A percentile compares a stretch with the other conserved stretches of the same genome.
Conservation (phyloP, 148 eudicot genomes). For the Bassia scoparia region DNA sequence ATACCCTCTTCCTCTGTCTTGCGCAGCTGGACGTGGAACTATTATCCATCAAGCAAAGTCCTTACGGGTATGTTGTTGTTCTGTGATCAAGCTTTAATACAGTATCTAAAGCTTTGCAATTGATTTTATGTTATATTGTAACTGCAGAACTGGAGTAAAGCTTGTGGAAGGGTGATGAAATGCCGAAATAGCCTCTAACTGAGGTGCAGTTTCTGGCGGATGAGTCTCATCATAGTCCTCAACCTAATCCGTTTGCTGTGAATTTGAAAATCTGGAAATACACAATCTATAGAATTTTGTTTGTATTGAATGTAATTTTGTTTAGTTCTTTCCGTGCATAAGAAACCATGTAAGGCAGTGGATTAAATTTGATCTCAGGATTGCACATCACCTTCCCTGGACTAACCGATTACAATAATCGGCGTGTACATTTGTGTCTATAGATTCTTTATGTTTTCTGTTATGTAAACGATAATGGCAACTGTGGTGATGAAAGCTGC, state of each 20-base stretch:
- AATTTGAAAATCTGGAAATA: background rate
- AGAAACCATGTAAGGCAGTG: too few relatives aligned
- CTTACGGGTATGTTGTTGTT: slow-evolving; percentile 54
- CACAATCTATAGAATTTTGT: too few relatives aligned
- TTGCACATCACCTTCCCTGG: too few relatives aligned
- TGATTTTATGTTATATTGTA: background rate
- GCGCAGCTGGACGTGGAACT: slow-evolving; percentile 72
- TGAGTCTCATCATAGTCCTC: slow-evolving; percentile 1
- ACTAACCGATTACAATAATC: too few relatives aligned
- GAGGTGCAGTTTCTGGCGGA: background rate
- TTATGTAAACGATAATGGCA: too few relatives aligned
- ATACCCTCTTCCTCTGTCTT: slow-evolving; percentile 9
- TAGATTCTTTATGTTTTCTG: too few relatives aligned
- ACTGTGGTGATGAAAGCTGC: too few relatives aligned
- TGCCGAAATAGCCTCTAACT: too few relatives aligned
- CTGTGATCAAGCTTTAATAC: background rate
- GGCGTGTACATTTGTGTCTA: too few relatives aligned
- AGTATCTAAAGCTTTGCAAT: background rate
- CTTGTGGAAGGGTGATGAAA: slow-evolving; percentile 67
- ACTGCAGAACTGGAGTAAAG: slow-evolving; percentile 63
- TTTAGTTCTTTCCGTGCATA: too few relatives aligned
- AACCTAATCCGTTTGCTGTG: background rate
- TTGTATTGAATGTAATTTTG: too few relatives aligned
- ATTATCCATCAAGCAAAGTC: slow-evolving; percentile 68
- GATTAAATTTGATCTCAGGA: too few relatives aligned